Evolutionary conservation across 768 basidiomycete genomes (phyloP).

Genomic region (Russula compacta): DNA sequence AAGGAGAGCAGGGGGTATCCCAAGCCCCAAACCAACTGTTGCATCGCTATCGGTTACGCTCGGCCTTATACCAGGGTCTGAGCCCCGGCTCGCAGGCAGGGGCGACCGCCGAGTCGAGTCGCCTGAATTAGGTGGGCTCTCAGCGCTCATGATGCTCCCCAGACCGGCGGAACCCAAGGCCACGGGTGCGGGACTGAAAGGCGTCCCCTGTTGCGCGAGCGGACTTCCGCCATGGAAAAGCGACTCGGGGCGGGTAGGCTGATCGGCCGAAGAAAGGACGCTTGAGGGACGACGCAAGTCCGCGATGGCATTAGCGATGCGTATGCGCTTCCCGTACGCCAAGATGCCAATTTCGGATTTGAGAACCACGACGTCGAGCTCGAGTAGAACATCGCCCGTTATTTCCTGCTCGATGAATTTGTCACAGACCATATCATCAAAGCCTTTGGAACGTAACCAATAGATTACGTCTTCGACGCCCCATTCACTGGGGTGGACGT

Average conservation of each 20-base stretch:
- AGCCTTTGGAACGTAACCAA: slow-evolving; percentile 80
- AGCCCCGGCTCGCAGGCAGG: not conserved
- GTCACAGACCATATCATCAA: slow-evolving; percentile 71
- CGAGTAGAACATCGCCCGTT: slow-evolving; percentile 91
- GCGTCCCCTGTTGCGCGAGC: slow-evolving; percentile 12
- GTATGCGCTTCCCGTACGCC: slow-evolving; percentile 90
- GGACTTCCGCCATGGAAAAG: slow-evolving; percentile 24
- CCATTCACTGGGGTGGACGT: slow-evolving; percentile 64
- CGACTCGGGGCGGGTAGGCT: slow-evolving; percentile 28
- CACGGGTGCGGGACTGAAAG: slow-evolving; percentile 16
- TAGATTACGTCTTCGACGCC: slow-evolving; percentile 78
- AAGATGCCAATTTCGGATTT: slow-evolving; percentile 89
- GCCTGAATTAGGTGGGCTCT: slow-evolving; percentile 27
- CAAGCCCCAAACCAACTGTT: slow-evolving; percentile 27
- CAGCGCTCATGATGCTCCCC: slow-evolving; percentile 24
- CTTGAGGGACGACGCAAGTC: slow-evolving; percentile 75
- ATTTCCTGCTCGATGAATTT: slow-evolving; percentile 98
- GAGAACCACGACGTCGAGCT: slow-evolving; percentile 84
- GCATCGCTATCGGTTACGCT: slow-evolving; percentile 15
- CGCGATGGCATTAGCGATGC: slow-evolving; percentile 85
- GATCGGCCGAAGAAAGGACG: slow-evolving; percentile 36
- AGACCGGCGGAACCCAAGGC: slow-evolving; percentile 21
- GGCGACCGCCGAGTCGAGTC: slow-evolving; percentile 6
- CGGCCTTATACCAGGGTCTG: slow-evolving; percentile 12
- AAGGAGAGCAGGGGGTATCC: slow-evolving; percentile 17